A percentile compares a stretch with the other conserved stretches of the same genome.
Conservation (phyloP, 129 eudicot species). For the Erigeron canadensis region DNA sequence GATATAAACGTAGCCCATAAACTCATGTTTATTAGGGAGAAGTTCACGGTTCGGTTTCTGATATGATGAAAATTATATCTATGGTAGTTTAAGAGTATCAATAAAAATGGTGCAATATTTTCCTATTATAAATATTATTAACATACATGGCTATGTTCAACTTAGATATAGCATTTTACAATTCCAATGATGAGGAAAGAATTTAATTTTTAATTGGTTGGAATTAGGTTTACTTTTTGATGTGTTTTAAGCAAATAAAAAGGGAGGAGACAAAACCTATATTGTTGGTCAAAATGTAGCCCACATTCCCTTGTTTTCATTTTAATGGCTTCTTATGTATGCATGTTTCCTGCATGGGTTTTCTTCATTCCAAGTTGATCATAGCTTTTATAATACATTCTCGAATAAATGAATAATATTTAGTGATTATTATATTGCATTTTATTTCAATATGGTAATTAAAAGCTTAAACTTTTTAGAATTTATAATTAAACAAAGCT, state of each 20-base stretch:
- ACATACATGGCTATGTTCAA: not conserved
- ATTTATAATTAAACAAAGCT: too few relatives aligned
- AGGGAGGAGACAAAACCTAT: constrained; percentile 28
- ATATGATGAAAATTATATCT: too few relatives aligned
- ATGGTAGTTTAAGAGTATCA: too few relatives aligned
- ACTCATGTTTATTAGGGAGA: too few relatives aligned
- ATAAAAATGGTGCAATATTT: too few relatives aligned
- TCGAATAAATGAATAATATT: not conserved
- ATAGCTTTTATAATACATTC: not conserved
- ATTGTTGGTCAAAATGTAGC: constrained; percentile 41
- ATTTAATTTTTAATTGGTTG: constrained; percentile 28
- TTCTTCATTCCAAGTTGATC: constrained; percentile 7
- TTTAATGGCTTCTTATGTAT: constrained; percentile 36
- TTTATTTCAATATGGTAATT: not conserved
- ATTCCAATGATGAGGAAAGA: constrained; percentile 19
- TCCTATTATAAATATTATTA: too few relatives aligned
- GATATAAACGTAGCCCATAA: too few relatives aligned
- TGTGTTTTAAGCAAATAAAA: constrained; percentile 32
- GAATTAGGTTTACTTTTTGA: constrained; percentile 34
- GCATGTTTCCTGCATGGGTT: constrained; percentile 37
- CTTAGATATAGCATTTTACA: not conserved
- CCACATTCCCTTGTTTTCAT: constrained; percentile 39
- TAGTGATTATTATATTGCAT: not conserved
- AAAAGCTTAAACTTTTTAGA: not conserved
- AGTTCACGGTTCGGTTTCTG: too few relatives aligned